Conservation (phyloP, 1,139 yeast species). For the Zygosaccharomyces sapae region DNA sequence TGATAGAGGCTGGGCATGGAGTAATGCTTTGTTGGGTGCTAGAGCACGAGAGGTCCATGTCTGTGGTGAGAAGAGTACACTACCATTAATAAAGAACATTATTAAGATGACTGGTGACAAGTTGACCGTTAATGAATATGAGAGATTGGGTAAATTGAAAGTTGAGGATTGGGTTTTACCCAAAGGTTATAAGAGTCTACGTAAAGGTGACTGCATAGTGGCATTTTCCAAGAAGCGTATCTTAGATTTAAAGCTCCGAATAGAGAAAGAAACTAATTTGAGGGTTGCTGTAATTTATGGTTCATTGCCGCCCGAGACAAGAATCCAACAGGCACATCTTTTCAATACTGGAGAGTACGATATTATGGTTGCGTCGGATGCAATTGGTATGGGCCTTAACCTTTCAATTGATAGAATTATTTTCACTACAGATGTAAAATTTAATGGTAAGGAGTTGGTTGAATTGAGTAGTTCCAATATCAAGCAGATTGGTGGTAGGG, state of each 20-base stretch:
- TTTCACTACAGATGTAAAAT: constrained; percentile 65
- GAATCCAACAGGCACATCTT: constrained; percentile 74
- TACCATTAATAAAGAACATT: constrained; percentile 57
- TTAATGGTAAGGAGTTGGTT: constrained; percentile 55
- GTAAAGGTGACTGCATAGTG: constrained; percentile 83
- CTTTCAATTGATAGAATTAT: constrained; percentile 75
- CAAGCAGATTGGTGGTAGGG: constrained; percentile 95
- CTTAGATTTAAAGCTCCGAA: constrained; percentile 57
- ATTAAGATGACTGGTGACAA: constrained; percentile 75
- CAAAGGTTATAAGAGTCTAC: constrained; percentile 39
- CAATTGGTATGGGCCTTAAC: constrained; percentile 96
- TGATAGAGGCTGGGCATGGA: constrained; percentile 91
- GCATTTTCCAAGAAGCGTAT: constrained; percentile 77
- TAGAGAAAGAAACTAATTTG: constrained; percentile 56
- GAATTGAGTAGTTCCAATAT: constrained; percentile 59
- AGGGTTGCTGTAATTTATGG: constrained; percentile 93
- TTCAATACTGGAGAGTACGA: constrained; percentile 77
- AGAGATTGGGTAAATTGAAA: constrained; percentile 67
- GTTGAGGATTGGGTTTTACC: constrained; percentile 46
- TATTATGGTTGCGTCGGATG: constrained; percentile 88
- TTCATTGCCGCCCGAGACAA: constrained; percentile 91
- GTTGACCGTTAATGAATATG: constrained; percentile 59
- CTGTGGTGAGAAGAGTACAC: constrained; percentile 89
- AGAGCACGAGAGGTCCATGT: constrained; percentile 81
- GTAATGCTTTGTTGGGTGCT: constrained; percentile 83